A percentile compares a stretch with the other conserved stretches of the same genome.
Conservation (phyloP, 2,329 filamentous ascomycete genomes). For the Nannizziopsis arthrosporioides region DNA sequence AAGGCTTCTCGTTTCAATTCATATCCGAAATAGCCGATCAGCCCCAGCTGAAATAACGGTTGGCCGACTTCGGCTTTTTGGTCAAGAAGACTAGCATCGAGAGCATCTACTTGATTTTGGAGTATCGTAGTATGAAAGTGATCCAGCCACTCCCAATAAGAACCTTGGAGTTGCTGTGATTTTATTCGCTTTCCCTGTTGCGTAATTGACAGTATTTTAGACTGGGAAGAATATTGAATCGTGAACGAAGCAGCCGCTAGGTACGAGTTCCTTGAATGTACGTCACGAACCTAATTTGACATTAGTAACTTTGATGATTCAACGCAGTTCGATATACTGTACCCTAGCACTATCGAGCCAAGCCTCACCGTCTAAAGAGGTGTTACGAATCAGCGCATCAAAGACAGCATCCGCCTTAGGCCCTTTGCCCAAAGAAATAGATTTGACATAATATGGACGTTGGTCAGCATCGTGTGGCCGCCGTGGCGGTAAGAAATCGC, state of each 20-base stretch:
- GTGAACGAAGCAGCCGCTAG: constrained; percentile 12
- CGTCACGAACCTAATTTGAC: constrained; percentile 12
- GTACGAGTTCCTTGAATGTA: constrained; percentile 14
- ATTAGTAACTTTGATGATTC: neutral
- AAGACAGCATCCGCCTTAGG: constrained; percentile 9
- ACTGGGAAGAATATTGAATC: constrained; percentile 8
- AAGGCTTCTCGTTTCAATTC: constrained; percentile 14
- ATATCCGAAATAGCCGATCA: constrained; percentile 14
- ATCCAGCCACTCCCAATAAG: constrained; percentile 14
- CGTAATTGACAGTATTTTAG: constrained; percentile 7
- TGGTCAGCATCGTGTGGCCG: neutral
- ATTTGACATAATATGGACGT: constrained; percentile 11
- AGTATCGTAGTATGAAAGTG: constrained; percentile 11
- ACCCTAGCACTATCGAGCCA: constrained; percentile 15
- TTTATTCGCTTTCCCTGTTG: constrained; percentile 10
- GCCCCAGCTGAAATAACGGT: constrained; percentile 13
- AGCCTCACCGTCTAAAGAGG: constrained; percentile 12
- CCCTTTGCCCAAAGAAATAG: constrained; percentile 9
- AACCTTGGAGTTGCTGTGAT: constrained; percentile 5
- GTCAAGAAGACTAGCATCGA: constrained; percentile 7
- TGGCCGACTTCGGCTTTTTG: constrained; percentile 13
- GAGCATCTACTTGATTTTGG: constrained; percentile 9
- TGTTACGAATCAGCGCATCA: constrained; percentile 11
- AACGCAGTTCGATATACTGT: neutral
- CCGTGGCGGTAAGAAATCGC: constrained; percentile 1